These are phyloP conservation scores for Stachybotrys elegans DNA, from an alignment of 2,329 filamentous ascomycete genomes.

Conservation along the genomic window DNA sequence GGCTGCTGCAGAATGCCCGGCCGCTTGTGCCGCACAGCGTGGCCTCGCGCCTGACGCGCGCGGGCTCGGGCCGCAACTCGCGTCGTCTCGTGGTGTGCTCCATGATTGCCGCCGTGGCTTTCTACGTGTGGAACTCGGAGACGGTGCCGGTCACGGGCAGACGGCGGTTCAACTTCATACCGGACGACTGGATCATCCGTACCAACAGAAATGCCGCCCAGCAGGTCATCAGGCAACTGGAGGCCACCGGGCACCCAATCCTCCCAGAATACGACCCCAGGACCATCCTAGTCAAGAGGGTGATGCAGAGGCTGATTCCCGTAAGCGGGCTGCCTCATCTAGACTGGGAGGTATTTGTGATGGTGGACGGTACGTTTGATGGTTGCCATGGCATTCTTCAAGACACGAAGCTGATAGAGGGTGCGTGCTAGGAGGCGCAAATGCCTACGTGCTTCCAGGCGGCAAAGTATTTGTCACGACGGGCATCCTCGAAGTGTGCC, in stretches of 20 bases:
- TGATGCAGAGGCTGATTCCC: constrained; percentile 63
- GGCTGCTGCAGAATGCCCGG: constrained; percentile 22
- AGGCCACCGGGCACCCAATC: constrained; percentile 48
- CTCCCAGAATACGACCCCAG: constrained; percentile 56
- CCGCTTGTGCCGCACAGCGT: constrained; percentile 24
- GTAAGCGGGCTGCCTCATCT: constrained; percentile 55
- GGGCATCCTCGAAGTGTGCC: constrained; percentile 64
- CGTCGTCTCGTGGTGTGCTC: constrained; percentile 33
- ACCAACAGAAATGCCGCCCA: constrained; percentile 19
- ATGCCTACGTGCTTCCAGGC: constrained; percentile 74
- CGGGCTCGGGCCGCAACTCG: constrained; percentile 22
- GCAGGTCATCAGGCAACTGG: constrained; percentile 46
- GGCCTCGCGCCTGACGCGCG: constrained; percentile 19
- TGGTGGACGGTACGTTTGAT: too few species aligned
- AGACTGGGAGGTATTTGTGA: constrained; percentile 70
- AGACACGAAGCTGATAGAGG: too few species aligned
- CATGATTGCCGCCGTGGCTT: constrained; percentile 39
- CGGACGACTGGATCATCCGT: constrained; percentile 51
- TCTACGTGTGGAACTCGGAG: constrained; percentile 68
- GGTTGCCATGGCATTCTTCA: too few species aligned
- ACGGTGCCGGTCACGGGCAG: constrained; percentile 68
- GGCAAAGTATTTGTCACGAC: constrained; percentile 78
- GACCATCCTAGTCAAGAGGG: constrained; percentile 51
- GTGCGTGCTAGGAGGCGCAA: constrained; percentile 50
- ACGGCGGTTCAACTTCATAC: constrained; percentile 63